Base-by-base conservation (phyloP, 2,329 filamentous ascomycete species). In the Alternaria brassicicola region DNA sequence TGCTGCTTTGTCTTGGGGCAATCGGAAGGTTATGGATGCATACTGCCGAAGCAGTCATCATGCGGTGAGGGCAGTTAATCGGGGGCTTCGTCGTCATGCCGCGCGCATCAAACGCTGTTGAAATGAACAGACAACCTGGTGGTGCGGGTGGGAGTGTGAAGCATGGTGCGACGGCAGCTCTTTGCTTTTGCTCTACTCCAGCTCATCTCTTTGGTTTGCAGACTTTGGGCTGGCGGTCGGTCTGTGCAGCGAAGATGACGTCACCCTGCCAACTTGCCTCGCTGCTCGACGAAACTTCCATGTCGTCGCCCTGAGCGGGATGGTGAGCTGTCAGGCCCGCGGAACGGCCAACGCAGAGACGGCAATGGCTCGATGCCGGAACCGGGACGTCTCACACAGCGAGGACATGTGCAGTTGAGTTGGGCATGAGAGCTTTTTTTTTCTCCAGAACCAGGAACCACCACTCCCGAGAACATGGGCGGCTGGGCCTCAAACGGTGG, bases 361-460 rank as follows among this genome's bases (percentile, higher is more conserved):
- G 59, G n/a, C n/a, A n/a, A n/a, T n/a, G n/a, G n/a, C n/a, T n/a
- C 43, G 2, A 33, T 30, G 30, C 28, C 43, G 43, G 43, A 33
- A 46, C 15, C 33, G 43, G 15, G 43, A 31, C 21, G 43, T 46
- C 43, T 46, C 43, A 46, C 30, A 46, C 28, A 31, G 28, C 43
- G 43, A 46, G 43, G 28, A 28, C 43, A 46, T 47, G 42, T 57
- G 48, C 42, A 12, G 36, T 41, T 39, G 31, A 35, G 52, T 47
- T 39, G 62, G 58, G 46, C 33, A 50, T 33, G 59, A 50, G 45
- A 42, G 30, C 42, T 38, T 64, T 70, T 63, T 67, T 39, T 38
- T 64, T 70, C 62, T 67, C 50, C 67, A 69, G 65, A 65, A 55
- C 59, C 65, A 69, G 62, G 67, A 67, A 69, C 70, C 69, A 69